phyloP scores from a whole-genome alignment of 2,329 filamentous ascomycete species.

The Ambrosiella beaveri region DNA sequence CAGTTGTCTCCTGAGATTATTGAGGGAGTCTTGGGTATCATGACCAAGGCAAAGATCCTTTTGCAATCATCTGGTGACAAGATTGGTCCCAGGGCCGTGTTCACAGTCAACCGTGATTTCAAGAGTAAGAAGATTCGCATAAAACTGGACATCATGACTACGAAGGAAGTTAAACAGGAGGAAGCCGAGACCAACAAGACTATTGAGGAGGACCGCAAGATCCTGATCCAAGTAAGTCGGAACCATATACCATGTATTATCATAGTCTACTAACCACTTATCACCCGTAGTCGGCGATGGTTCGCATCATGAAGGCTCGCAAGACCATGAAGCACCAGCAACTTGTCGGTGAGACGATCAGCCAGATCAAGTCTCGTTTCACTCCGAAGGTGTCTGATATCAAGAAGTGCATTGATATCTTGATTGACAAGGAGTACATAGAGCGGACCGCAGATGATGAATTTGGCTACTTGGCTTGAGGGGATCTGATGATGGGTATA shows the following conservation, averaged over 20 bases:
- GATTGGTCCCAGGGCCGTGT: constrained; percentile 65
- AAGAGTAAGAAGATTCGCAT: constrained; percentile 97
- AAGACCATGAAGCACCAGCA: constrained; percentile 98
- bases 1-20: constrained; percentile 65
- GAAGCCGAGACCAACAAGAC: constrained; percentile 97
- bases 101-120: constrained; percentile 82
- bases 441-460: constrained; percentile 91
- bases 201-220: constrained; percentile 92
- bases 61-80: constrained; percentile 50
- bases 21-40: constrained; percentile 69
- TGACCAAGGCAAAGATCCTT: constrained; percentile 86
- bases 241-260: constrained; percentile 15
- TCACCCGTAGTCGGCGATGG: constrained; percentile 69
- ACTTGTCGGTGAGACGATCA: constrained; percentile 87
- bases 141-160: constrained; percentile 87
- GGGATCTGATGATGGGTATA: neutral
- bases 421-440: constrained; percentile 97
- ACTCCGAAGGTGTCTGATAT: constrained; percentile 86
- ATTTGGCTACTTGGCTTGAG: constrained; percentile 78
- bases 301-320: constrained; percentile 98
- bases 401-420: constrained; percentile 98
- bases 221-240: constrained; percentile 73
- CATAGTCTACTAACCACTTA: neutral
- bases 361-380: constrained; percentile 84
- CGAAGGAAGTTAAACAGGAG: constrained; percentile 91